phyloP scores from a whole-genome alignment of 495 filamentous ascomycete species.

The Hyphodiscus hymeniophilus region DNA sequence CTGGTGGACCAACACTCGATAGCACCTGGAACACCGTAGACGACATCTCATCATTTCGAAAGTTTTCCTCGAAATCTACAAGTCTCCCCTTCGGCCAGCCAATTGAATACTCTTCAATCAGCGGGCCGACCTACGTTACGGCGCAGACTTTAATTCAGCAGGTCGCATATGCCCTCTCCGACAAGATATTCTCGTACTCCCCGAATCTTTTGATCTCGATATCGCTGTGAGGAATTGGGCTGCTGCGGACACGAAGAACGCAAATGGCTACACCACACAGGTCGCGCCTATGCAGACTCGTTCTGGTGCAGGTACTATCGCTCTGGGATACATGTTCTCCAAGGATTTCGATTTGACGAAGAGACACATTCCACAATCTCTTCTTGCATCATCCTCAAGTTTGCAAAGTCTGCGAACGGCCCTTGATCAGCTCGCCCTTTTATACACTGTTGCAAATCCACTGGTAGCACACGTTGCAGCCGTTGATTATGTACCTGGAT shows the following conservation, averaged over 20 bases:
- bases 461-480: constrained; percentile 93
- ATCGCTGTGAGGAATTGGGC: constrained; percentile 71
- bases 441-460: constrained; percentile 84
- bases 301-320: constrained; percentile 82
- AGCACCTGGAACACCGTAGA: constrained; percentile 20
- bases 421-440: constrained; percentile 79
- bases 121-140: constrained; percentile 83
- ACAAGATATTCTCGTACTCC: constrained; percentile 95
- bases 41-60: constrained; percentile 12
- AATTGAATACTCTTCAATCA: constrained; percentile 56
- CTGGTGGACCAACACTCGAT: constrained; percentile 13
- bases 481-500: constrained; percentile 64
- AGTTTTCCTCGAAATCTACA: constrained; percentile 34
- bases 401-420: constrained; percentile 73
- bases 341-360: constrained; percentile 89
- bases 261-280: constrained; percentile 68
- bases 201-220: constrained; percentile 86
- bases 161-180: constrained; percentile 84
- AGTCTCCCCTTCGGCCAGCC: constrained; percentile 55
- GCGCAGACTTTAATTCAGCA: constrained; percentile 91
- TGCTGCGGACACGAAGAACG: constrained; percentile 56
- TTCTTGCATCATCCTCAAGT: constrained; percentile 77
- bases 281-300: constrained; percentile 79
- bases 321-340: constrained; percentile 94
- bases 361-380: constrained; percentile 80